Evolutionary conservation across 805 yeast species (phyloP).

Genomic region (Candida piceae): DNA sequence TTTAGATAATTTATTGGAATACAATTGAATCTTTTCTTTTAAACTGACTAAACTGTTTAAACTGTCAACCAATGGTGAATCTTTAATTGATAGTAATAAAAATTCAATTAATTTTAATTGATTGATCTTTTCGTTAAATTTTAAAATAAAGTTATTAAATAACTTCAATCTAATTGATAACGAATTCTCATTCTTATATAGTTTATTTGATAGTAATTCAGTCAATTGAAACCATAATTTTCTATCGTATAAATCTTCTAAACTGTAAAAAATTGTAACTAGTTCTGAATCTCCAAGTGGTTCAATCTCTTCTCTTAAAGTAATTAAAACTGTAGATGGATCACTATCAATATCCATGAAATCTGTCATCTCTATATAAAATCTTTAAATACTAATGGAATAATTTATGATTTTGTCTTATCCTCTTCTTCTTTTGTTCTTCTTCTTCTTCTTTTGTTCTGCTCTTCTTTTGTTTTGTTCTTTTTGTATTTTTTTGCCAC

Average conservation of each 20-base stretch:
- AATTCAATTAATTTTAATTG: conserved; percentile 76
- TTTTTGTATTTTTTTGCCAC: too few species aligned
- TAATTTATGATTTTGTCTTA: too few species aligned
- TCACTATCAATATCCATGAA: conserved; percentile 28
- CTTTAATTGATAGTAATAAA: conserved; percentile 47
- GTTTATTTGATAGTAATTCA: conserved; percentile 47
- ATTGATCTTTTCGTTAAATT: conserved; percentile 67
- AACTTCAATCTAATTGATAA: conserved; percentile 56
- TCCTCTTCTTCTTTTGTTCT: too few species aligned
- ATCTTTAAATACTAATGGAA: too few species aligned
- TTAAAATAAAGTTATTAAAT: conserved; percentile 63
- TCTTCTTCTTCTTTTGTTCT: too few species aligned
- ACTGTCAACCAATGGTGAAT: conserved; percentile 41
- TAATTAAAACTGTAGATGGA: conserved; percentile 46
- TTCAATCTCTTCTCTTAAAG: conserved; percentile 63
- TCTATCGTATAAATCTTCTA: conserved; percentile 83
- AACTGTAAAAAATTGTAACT: conserved; percentile 52
- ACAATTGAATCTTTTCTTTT: conserved; percentile 41
- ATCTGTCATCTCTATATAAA: conserved; percentile 3
- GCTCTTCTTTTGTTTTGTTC: too few species aligned
- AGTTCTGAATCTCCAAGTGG: conserved; percentile 41
- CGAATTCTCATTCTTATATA: conserved; percentile 54
- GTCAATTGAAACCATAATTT: conserved; percentile 96
- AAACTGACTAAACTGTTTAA: conserved; percentile 42
- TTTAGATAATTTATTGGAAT: conserved; percentile 29